A percentile compares a stretch with the other conserved stretches of the same genome.
These are phyloP conservation scores for Lumnitzera littorea DNA, from an alignment of 345 rosid genomes.

Conservation along the genomic window DNA sequence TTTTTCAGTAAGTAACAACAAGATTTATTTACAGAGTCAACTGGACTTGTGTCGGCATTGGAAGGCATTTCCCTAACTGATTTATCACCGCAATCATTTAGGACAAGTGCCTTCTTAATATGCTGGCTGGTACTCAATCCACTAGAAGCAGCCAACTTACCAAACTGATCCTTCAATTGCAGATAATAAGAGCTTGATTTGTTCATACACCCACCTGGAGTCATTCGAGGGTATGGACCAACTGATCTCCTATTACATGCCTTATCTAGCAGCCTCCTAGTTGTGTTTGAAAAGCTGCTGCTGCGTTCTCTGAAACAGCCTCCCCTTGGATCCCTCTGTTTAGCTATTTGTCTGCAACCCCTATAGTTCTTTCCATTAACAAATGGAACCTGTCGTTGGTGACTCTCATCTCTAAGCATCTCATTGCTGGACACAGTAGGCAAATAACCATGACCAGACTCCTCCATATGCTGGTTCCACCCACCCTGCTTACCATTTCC, in stretches of 20 bases:
- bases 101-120: no score
- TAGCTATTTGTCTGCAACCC: constrained; percentile 45
- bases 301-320: constrained; percentile 41
- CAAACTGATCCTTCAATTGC: no score
- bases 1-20: neutral
- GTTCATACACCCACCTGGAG: constrained; percentile 33
- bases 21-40: neutral
- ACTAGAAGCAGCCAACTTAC: no score
- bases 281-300: constrained; percentile 47
- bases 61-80: no score
- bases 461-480: constrained; percentile 52
- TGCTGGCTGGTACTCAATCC: no score
- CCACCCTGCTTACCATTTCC: constrained; percentile 84
- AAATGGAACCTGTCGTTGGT: constrained; percentile 30
- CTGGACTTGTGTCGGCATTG: no score
- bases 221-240: constrained; percentile 27
- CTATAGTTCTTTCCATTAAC: constrained; percentile 55
- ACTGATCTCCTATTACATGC: constrained; percentile 44
- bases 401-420: constrained; percentile 48
- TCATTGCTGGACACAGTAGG: constrained; percentile 44
- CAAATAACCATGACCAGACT: constrained; percentile 44
- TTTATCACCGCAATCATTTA: no score
- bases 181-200: constrained; percentile 19
- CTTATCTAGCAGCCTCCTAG: constrained; percentile 43
- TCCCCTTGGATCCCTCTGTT: constrained; percentile 56